A percentile compares a stretch with the other conserved stretches of the same genome.
These are phyloP conservation scores for Pseudonitzschia multiseries DNA, from an alignment of 108 stramenopile genomes.

Conservation along the genomic window DNA sequence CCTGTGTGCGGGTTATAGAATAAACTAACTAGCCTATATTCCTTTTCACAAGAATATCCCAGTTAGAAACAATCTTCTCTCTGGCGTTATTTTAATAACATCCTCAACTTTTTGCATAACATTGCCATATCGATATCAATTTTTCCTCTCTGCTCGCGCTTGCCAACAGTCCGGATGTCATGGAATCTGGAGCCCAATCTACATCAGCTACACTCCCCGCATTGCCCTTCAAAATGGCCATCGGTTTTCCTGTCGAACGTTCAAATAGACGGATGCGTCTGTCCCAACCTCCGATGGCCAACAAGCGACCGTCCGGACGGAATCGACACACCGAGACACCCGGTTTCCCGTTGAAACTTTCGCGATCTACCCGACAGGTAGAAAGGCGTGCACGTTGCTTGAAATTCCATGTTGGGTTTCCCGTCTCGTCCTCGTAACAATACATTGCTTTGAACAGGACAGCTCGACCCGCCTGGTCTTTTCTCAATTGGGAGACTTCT, in stretches of 20 bases:
- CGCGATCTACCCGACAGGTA: constrained; percentile 58
- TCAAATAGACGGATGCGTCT: constrained; percentile 68
- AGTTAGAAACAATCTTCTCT: no score
- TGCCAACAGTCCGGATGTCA: constrained; percentile 65
- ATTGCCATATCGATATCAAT: constrained; percentile 62
- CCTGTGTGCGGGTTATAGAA: constrained; percentile 44
- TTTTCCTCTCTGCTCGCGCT: constrained; percentile 63
- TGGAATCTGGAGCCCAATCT: constrained; percentile 73
- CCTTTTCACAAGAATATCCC: not conserved
- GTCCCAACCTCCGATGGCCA: constrained; percentile 89
- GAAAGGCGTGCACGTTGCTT: constrained; percentile 43
- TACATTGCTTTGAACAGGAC: constrained; percentile 59
- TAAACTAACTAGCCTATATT: constrained; percentile 18
- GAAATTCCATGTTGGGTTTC: constrained; percentile 13
- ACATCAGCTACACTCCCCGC: constrained; percentile 59
- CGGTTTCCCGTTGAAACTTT: constrained; percentile 50
- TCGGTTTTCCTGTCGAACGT: constrained; percentile 47
- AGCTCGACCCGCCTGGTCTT: constrained; percentile 56
- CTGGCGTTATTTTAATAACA: not conserved
- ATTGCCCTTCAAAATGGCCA: constrained; percentile 68
- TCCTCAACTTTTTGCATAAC: constrained; percentile 30
- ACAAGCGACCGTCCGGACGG: constrained; percentile 68
- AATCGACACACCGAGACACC: constrained; percentile 74
- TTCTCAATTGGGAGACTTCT: constrained; percentile 50
- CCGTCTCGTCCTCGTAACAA: constrained; percentile 1